These are phyloP conservation scores for Dryadomyces quercus-mongolicae DNA, from an alignment of 2,329 filamentous ascomycete species.

Conservation along the genomic window DNA sequence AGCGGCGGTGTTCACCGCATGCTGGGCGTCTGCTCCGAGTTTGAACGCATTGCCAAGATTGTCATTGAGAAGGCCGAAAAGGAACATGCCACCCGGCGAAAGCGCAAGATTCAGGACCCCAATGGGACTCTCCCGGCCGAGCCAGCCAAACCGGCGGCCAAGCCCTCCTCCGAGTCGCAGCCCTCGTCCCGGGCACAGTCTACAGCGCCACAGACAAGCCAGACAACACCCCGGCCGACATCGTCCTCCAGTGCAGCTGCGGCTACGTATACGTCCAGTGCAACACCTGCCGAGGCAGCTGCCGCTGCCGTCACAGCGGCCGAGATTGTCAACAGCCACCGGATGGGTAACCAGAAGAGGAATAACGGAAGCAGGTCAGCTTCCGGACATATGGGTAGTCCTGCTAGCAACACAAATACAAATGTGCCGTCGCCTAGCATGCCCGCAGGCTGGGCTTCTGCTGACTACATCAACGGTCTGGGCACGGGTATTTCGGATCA, in stretches of 20 bases:
- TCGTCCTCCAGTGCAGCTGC: constrained; percentile 8
- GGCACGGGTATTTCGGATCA: constrained; percentile 2
- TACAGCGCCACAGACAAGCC: neutral
- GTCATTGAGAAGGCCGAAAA: constrained; percentile 87
- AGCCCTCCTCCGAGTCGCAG: neutral
- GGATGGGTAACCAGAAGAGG: neutral
- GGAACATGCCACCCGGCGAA: constrained; percentile 66
- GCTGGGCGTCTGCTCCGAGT: constrained; percentile 89
- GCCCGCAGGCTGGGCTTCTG: neutral
- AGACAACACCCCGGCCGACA: constrained; percentile 6
- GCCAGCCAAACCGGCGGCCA: neutral
- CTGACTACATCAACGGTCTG: neutral
- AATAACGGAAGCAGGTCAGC: constrained; percentile 2
- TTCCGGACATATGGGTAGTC: neutral
- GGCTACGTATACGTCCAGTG: constrained; percentile 6
- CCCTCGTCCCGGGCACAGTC: constrained; percentile 2
- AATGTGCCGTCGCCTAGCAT: neutral
- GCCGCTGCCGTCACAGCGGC: constrained; percentile 10
- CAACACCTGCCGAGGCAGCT: constrained; percentile 10
- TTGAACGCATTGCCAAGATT: constrained; percentile 82
- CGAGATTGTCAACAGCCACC: constrained; percentile 13
- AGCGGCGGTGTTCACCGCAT: constrained; percentile 88
- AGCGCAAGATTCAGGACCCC: constrained; percentile 57
- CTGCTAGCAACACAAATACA: neutral
- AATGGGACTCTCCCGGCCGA: constrained; percentile 12